Percentiles rank a stretch among this genome's conserved stretches.
These are phyloP conservation scores for Apostasia ramifera DNA, from an alignment of 106 monocot species.

Conservation along the genomic window DNA sequence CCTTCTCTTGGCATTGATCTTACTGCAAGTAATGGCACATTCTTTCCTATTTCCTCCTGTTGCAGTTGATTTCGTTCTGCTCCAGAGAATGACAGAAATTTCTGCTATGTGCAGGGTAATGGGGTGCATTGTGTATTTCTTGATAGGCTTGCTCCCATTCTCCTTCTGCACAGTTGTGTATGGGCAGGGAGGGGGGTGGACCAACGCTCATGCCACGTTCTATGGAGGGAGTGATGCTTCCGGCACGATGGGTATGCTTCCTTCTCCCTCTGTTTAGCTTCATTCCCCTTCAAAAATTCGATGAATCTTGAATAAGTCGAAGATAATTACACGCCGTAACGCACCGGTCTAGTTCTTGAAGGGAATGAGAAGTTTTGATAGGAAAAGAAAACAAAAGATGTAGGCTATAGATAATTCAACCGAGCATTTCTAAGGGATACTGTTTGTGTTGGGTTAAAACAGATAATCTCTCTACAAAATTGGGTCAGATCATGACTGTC, in stretches of 20 bases:
- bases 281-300: too few species aligned
- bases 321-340: too few species aligned
- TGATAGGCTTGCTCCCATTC: conserved; percentile 11
- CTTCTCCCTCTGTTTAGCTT: background rate
- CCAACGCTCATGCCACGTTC: conserved; percentile 46
- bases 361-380: too few species aligned
- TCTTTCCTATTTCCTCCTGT: background rate
- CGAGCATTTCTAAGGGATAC: too few species aligned
- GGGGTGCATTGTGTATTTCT: conserved; percentile 7
- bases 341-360: too few species aligned
- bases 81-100: background rate
- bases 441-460: too few species aligned
- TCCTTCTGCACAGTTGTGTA: background rate
- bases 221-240: conserved; percentile 58
- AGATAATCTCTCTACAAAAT: too few species aligned
- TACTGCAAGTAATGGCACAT: background rate
- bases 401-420: too few species aligned
- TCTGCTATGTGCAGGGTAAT: background rate
- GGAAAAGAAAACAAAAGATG: too few species aligned
- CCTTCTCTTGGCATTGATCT: background rate
- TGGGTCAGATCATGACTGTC: too few species aligned
- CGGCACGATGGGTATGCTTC: conserved; percentile 41
- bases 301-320: too few species aligned
- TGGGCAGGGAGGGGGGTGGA: conserved; percentile 19
- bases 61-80: background rate